phyloP scores from a whole-genome alignment of 768 basidiomycete species.

The Rhizopogon rudus region DNA sequence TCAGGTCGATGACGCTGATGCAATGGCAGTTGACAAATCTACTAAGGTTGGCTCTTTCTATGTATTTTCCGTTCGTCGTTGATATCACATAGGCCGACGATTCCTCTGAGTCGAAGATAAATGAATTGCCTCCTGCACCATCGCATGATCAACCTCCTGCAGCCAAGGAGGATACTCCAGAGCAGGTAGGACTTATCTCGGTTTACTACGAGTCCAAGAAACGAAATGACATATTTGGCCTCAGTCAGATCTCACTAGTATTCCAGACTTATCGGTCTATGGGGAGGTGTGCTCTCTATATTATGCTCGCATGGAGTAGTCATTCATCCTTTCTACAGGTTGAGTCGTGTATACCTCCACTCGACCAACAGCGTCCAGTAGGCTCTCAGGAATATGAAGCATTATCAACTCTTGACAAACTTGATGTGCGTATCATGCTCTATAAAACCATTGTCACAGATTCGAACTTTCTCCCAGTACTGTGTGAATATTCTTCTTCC shows the following conservation, averaged over 20 bases:
- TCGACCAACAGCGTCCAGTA: conserved; percentile 18
- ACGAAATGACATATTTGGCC: neutral
- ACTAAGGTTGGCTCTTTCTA: conserved; percentile 12
- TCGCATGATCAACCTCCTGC: neutral
- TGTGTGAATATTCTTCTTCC: conserved; percentile 68
- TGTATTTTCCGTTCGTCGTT: neutral
- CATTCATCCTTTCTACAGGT: neutral
- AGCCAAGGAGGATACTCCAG: neutral
- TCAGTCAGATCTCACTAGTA: neutral
- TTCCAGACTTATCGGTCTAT: neutral
- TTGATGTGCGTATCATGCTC: conserved; percentile 36
- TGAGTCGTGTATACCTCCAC: neutral
- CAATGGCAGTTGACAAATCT: conserved; percentile 13
- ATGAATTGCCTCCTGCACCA: neutral
- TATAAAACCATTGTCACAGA: neutral
- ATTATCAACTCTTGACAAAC: conserved; percentile 42
- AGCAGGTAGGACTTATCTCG: neutral
- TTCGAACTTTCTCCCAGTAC: conserved; percentile 39
- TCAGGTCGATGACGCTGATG: conserved; percentile 3
- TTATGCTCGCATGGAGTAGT: too few species aligned
- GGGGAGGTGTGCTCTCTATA: neutral
- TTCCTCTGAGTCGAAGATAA: neutral
- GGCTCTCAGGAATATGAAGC: conserved; percentile 41
- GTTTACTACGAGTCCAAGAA: neutral
- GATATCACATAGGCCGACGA: neutral